Base-by-base conservation (phyloP, 2,329 filamentous ascomycete genomes). In the Ceratocystis cubensis region DNA sequence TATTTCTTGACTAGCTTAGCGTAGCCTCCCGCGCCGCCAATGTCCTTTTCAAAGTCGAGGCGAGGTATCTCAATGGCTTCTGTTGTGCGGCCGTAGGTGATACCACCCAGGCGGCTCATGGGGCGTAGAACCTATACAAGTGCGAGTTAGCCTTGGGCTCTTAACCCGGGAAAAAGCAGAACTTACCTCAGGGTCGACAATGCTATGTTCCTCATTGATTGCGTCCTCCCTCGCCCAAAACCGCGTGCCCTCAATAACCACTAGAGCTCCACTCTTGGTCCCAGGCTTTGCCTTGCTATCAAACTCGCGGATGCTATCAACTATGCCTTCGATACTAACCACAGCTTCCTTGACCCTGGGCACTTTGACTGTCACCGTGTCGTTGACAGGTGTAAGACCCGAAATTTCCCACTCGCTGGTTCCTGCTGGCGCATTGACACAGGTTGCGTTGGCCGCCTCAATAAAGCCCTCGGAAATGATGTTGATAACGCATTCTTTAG, bases 161-260 rank as follows among this genome's bases (percentile, higher is more conserved):
- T 41, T 41, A 5, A 15, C 37, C 37, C 10, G 37, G 10, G 37
- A 13, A 41, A 41, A 41, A 41, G 1, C 37, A 41, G 37, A 41
- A 37, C 82, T 77, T 73, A 87, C 84, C 64, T 77, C 81, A 10
- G 89, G 84, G 74, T 95, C 88, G 67, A 97, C 79, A 53, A 89
- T 71, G 70, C 85, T 90, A 72, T 80, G 82, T 7, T 91, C 86
- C 73, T 89, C 84, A 71, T 96, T 89, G 69, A 96, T 78, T 1
- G 91, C 91, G 76, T 96, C 93, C 74, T 95, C 90, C 65, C 92
- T 78, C 1, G 86, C 91, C 91, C 92, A 96, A 73, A 96, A 96
- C 33, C 87, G 81, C 44, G 88, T 86, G 0, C 91, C 93, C 77
- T 96, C 91, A 13, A 96, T 79, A 44, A 96, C 82, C 1, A 83